phyloP scores from a whole-genome alignment of 2,329 filamentous ascomycete genomes.

The Dactylonectria macrodidyma region DNA sequence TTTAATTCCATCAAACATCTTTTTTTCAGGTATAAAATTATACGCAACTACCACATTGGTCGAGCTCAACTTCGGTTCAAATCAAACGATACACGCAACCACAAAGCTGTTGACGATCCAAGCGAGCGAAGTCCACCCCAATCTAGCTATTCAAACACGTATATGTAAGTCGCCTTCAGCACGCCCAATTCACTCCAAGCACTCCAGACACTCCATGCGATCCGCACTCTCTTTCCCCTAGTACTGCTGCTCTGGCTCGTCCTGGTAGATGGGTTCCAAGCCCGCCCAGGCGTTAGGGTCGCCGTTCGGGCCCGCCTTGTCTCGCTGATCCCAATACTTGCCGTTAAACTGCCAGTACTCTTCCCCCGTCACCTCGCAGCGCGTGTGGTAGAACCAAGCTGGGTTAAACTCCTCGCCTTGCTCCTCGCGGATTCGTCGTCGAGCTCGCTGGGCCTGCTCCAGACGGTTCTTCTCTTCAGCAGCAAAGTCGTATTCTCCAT shows the following conservation, averaged over 20 bases:
- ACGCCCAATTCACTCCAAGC: neutral
- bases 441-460: slow-evolving; percentile 90
- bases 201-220: neutral
- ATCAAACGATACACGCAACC: slow-evolving; percentile 10
- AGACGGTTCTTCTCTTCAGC: slow-evolving; percentile 95
- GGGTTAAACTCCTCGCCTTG: slow-evolving; percentile 86
- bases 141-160: slow-evolving; percentile 22
- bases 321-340: slow-evolving; percentile 86
- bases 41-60: slow-evolving; percentile 9
- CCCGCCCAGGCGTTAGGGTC: slow-evolving; percentile 75
- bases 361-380: slow-evolving; percentile 86
- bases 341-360: slow-evolving; percentile 92
- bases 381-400: slow-evolving; percentile 85
- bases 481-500: slow-evolving; percentile 95
- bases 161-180: neutral
- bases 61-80: slow-evolving; percentile 18
- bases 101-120: slow-evolving; percentile 17
- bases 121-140: slow-evolving; percentile 24
- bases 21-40: slow-evolving; percentile 15
- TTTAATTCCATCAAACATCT: neutral
- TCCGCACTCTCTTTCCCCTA: neutral
- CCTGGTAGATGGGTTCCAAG: slow-evolving; percentile 81
- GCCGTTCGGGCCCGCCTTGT: slow-evolving; percentile 74
- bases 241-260: slow-evolving; percentile 41
- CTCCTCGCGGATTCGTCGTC: slow-evolving; percentile 80